Evolutionary conservation across 1,284 basidiomycete species (phyloP).

Genomic region (Pyrrhoderma noxium): DNA sequence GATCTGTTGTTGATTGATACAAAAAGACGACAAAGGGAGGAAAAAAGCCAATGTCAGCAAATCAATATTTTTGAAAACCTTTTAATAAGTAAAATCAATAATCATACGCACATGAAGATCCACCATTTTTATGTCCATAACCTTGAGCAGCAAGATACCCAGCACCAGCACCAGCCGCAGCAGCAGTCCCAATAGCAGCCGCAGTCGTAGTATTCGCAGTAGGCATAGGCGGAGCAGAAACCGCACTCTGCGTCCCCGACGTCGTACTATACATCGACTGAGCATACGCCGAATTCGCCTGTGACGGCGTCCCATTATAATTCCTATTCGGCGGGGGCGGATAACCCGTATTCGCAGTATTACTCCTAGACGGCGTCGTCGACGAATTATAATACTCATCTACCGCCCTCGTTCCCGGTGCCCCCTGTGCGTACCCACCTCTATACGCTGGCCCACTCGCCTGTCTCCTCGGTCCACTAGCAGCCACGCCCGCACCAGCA

Average conservation of each 20-base stretch:
- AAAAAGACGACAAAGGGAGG: no score
- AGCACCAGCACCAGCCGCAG: slow-evolving; percentile 9
- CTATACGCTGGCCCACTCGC: slow-evolving; percentile 30
- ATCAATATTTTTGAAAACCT: no score
- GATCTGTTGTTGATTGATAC: no score
- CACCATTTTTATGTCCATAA: slow-evolving; percentile 49
- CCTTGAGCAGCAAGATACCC: slow-evolving; percentile 26
- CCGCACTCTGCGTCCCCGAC: slow-evolving; percentile 9
- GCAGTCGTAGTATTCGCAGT: slow-evolving; percentile 22
- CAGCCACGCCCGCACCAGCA: slow-evolving; percentile 24
- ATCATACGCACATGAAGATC: slow-evolving; percentile 44
- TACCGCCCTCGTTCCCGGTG: slow-evolving; percentile 57
- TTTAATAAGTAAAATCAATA: not conserved
- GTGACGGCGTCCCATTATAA: slow-evolving; percentile 20
- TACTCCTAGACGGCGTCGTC: slow-evolving; percentile 16
- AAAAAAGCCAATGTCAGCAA: no score
- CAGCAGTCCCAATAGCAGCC: slow-evolving; percentile 18
- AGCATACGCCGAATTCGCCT: slow-evolving; percentile 33
- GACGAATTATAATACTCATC: slow-evolving; percentile 61
- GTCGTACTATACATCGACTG: slow-evolving; percentile 32
- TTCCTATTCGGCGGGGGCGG: slow-evolving; percentile 28
- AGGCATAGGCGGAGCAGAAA: slow-evolving; percentile 22
- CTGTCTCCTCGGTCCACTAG: slow-evolving; percentile 27
- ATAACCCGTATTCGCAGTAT: slow-evolving; percentile 35
- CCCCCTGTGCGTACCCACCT: slow-evolving; percentile 56